Evolutionary conservation across 345 rosid species (phyloP).

Genomic region (Trapa bicornis): DNA sequence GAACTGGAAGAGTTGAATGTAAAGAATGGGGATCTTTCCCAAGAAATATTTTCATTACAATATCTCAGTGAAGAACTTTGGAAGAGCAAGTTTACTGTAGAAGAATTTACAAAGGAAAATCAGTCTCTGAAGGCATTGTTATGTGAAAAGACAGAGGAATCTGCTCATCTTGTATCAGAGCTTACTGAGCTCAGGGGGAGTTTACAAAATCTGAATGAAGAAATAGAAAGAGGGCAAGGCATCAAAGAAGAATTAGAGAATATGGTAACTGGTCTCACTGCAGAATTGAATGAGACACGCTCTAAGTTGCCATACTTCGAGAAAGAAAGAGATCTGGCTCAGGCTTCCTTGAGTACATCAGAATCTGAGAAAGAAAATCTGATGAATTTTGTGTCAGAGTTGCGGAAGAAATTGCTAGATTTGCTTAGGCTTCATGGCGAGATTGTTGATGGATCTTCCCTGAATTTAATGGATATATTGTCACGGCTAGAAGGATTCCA

Average conservation of each 20-base stretch:
- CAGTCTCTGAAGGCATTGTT: slow-evolving; percentile 35
- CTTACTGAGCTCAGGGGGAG: slow-evolving; percentile 18
- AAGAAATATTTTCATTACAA: slow-evolving; percentile 42
- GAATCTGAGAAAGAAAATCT: slow-evolving; percentile 38
- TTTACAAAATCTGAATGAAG: slow-evolving; percentile 21
- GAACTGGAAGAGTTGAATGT: slow-evolving; percentile 44
- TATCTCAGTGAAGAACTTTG: slow-evolving; percentile 40
- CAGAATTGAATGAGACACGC: slow-evolving; percentile 40
- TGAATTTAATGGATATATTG: slow-evolving; percentile 25
- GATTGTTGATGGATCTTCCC: slow-evolving; percentile 21
- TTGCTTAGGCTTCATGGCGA: slow-evolving; percentile 21
- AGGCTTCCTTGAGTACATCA: slow-evolving; percentile 4
- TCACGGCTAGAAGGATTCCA: slow-evolving; percentile 43
- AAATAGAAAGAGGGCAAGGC: slow-evolving; percentile 43
- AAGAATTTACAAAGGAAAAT: slow-evolving; percentile 46
- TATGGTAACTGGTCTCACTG: slow-evolving; percentile 33
- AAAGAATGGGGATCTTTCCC: slow-evolving; percentile 39
- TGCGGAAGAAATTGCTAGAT: slow-evolving; percentile 43
- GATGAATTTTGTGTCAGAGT: slow-evolving; percentile 26
- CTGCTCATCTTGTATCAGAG: slow-evolving; percentile 32
- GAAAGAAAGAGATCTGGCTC: slow-evolving; percentile 20
- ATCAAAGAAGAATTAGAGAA: slow-evolving; percentile 29
- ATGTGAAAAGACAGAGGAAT: slow-evolving; percentile 42
- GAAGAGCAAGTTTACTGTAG: slow-evolving; percentile 40
- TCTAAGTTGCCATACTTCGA: slow-evolving; percentile 36